Percentiles rank a stretch among this genome's conserved stretches.
Conservation (phyloP, 495 filamentous ascomycete genomes). For the Parathielavia appendiculata region DNA sequence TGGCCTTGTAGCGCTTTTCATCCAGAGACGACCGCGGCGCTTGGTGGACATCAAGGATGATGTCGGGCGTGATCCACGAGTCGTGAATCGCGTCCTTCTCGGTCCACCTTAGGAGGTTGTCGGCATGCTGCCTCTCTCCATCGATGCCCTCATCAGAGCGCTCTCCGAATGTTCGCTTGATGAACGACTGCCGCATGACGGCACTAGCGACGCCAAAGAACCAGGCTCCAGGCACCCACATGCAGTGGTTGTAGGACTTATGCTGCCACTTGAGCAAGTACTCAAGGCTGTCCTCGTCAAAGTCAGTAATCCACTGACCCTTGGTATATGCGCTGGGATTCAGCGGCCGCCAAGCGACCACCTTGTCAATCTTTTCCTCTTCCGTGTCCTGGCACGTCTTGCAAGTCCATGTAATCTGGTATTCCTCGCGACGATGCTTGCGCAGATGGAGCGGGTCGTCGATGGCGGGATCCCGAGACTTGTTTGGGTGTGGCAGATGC, state of each 20-base stretch:
- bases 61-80: slow-evolving; percentile 78
- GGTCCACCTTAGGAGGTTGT: slow-evolving; percentile 59
- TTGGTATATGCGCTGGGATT: slow-evolving; percentile 46
- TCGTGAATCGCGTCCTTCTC: slow-evolving; percentile 77
- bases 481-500: slow-evolving; percentile 58
- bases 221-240: slow-evolving; percentile 88
- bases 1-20: slow-evolving; percentile 46
- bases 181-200: slow-evolving; percentile 67
- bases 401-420: slow-evolving; percentile 66
- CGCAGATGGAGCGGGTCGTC: slow-evolving; percentile 39
- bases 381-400: slow-evolving; percentile 57
- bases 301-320: slow-evolving; percentile 46
- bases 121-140: slow-evolving; percentile 21
- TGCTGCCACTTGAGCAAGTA: slow-evolving; percentile 86
- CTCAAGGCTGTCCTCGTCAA: slow-evolving; percentile 64
- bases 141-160: slow-evolving; percentile 17
- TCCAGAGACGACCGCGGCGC: slow-evolving; percentile 23
- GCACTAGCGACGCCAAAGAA: slow-evolving; percentile 65
- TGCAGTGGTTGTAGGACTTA: slow-evolving; percentile 69
- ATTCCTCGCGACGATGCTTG: slow-evolving; percentile 47
- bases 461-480: slow-evolving; percentile 32
- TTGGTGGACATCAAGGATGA: slow-evolving; percentile 69
- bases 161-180: slow-evolving; percentile 57
- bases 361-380: slow-evolving; percentile 55
- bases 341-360: slow-evolving; percentile 83